Percentiles rank a stretch among this genome's conserved stretches.
These are phyloP conservation scores for Lasiosphaeris hirsuta DNA, from an alignment of 495 filamentous ascomycete genomes.

Conservation along the genomic window DNA sequence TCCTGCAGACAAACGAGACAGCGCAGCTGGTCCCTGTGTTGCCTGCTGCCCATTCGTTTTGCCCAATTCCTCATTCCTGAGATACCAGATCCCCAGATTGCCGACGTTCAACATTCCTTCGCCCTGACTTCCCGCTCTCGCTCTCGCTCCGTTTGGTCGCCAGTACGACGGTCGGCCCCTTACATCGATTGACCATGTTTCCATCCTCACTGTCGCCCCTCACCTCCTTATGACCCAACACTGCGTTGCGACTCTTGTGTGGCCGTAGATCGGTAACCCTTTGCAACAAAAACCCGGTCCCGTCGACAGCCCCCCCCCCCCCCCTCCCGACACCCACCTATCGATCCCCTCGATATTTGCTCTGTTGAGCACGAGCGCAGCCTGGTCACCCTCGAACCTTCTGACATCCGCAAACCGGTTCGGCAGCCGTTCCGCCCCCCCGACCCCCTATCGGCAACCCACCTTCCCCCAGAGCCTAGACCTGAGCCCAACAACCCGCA, in stretches of 20 bases:
- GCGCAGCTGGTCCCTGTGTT: constrained; percentile 10
- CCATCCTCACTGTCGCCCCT: not conserved
- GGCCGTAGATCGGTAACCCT: constrained; percentile 14
- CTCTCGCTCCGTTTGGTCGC: constrained; percentile 1
- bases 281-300: constrained; percentile 11
- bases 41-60: constrained; percentile 8
- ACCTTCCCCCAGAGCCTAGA: not conserved
- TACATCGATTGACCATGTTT: not conserved
- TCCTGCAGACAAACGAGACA: constrained; percentile 1
- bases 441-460: not conserved
- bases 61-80: constrained; percentile 6
- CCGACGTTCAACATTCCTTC: not conserved
- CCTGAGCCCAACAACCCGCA: not conserved
- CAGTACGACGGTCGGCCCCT: constrained; percentile 5
- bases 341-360: constrained; percentile 11
- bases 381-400: not conserved
- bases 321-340: not conserved
- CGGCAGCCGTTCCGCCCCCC: constrained; percentile 7
- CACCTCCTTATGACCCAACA: not conserved
- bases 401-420: constrained; percentile 5
- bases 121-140: not conserved
- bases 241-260: not conserved
- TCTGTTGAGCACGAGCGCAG: constrained; percentile 20
- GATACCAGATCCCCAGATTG: constrained; percentile 10
- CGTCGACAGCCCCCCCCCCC: not conserved